Base-by-base conservation (phyloP, 176 grass and related monocot genomes). In the Eragrostis curvula region DNA sequence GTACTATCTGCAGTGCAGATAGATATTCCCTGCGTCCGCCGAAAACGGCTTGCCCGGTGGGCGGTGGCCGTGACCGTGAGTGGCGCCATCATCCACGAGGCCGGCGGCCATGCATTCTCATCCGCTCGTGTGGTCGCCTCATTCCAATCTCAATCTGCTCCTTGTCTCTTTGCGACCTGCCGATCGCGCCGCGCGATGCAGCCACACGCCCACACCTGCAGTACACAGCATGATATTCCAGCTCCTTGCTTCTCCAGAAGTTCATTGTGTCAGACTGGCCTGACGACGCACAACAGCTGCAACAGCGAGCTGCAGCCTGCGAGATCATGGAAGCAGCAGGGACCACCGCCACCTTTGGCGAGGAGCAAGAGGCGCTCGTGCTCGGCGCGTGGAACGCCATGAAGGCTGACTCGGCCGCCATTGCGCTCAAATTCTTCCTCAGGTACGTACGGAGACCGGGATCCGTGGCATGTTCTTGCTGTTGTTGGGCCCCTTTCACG, bases 371-470 rank as follows among this genome's bases (percentile, higher is more conserved):
- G 88, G 81, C 56, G n/a, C 81, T 93, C 16, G 76, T 93, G 28
- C 56, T 66, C 7, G 50, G 56, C 43, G 62, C 88, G 45, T 93
- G 88, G 91, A 77, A 70, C 41, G 65, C 71, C 84, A 90, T 93
- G 84, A 88, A 85, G 66, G 73, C 10, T 8, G 44, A 87, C 47
- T 63, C 65, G 17, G 77, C 77, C 12, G 59, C 70, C 81, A 39
- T 90, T n/a, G 85, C 81, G 48, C 75, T 88, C 75, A 83, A 88
- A 65, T 93, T 88, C 50, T 90, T 88, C 81, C 71, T 87, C 48
- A 75, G 88, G 88, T 90, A 56, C 72, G 88, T 90, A 56, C 72
- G 36, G 3, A n/a, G 21, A 12, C 17, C 30, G 18, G n/a, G n/a
- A n/a, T 29, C 2, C 8, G 36, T 25, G 7, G 73, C 18, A 21